Evolutionary conservation across 768 basidiomycete genomes (phyloP).

Genomic region (Tylopilus subfusipes): DNA sequence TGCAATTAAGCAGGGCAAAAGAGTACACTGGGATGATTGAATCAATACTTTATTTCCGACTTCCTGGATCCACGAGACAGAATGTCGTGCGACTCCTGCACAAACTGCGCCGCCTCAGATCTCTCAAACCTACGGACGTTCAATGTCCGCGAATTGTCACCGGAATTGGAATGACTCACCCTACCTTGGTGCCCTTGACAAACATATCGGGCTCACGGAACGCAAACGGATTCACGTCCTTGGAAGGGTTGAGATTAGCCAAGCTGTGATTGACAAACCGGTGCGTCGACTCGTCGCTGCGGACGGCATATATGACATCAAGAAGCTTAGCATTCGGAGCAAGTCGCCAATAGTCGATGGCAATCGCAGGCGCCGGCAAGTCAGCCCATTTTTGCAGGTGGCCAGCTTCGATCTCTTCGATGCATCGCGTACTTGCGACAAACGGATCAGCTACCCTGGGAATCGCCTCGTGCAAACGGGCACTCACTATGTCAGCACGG

Average conservation of each 20-base stretch:
- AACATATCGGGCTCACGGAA: conserved; percentile 85
- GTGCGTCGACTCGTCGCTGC: conserved; percentile 91
- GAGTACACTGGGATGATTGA: conserved; percentile 1
- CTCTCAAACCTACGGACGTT: conserved; percentile 55
- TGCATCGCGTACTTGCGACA: conserved; percentile 64
- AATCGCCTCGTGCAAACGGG: conserved; percentile 14
- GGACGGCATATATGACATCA: conserved; percentile 88
- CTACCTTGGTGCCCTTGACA: conserved; percentile 71
- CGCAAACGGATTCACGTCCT: conserved; percentile 89
- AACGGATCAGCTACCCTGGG: conserved; percentile 14
- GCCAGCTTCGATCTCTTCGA: conserved; percentile 79
- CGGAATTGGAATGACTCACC: conserved; percentile 43
- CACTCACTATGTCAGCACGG: conserved; percentile 83
- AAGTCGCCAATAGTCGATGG: conserved; percentile 94
- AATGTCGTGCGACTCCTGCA: conserved; percentile 57
- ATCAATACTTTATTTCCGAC: conserved; percentile 29
- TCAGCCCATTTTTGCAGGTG: conserved; percentile 78
- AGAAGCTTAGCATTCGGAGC: conserved; percentile 67
- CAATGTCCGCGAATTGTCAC: conserved; percentile 15
- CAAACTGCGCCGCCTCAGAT: conserved; percentile 61
- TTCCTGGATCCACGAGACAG: conserved; percentile 33
- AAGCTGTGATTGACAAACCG: conserved; percentile 95
- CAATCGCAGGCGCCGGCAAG: conserved; percentile 77
- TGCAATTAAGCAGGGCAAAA: conserved; percentile 8
- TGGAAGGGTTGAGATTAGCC: conserved; percentile 72